Evolutionary conservation across 352 stramenopile genomes (phyloP), one percentile per base, ranked within the genome.

Genomic region (Phytopythium litorale): DNA sequence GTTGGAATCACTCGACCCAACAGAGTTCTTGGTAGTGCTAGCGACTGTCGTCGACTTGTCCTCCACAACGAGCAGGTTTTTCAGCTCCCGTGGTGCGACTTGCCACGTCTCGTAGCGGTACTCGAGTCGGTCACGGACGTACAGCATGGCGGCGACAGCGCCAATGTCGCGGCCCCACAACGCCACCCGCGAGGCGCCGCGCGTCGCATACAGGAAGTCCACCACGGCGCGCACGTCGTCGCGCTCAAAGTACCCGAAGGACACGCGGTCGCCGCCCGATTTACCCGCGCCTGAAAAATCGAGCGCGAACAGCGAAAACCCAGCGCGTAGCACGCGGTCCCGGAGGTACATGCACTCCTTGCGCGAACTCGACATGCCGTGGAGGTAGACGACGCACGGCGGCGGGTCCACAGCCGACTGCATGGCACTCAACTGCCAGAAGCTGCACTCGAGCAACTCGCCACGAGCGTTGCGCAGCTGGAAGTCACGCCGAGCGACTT

Each of bases 281-380:
- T 78, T 60, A 21, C 84, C 84, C 9, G 84, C 89, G 30, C 84
- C 81, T 0, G 84, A 91, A 13, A 91, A 60, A 58, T 93, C 84
- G 43, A 93, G n/a, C 56, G 81, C 61, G 40, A 93, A 87, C 16
- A 93, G 61, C 50, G 84, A 91, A 42, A 91, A 91, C 11, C 82
- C 84, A 1, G 68, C 63, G 0, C 72, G 60, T 16, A 93, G 73
- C 25, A 93, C 69, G 60, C 63, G 69, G 30, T 71, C 58, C 53
- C 76, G 71, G 32, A 93, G 57, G 56, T 93, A 93, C 19, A 91
- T 63, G 37, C 80, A 88, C 67, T 93, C 84, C 60, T 89, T 86
- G 1, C 84, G 69, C 1, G 84, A 93, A 21, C 79, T 89, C 28
- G 84, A 93, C 73, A 93, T 81, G 23, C 84, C 84, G 58, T 93